Evolutionary conservation across 208 protist species (phyloP), one percentile per base, ranked within the genome.

Genomic region (Crithidia mellificae): DNA sequence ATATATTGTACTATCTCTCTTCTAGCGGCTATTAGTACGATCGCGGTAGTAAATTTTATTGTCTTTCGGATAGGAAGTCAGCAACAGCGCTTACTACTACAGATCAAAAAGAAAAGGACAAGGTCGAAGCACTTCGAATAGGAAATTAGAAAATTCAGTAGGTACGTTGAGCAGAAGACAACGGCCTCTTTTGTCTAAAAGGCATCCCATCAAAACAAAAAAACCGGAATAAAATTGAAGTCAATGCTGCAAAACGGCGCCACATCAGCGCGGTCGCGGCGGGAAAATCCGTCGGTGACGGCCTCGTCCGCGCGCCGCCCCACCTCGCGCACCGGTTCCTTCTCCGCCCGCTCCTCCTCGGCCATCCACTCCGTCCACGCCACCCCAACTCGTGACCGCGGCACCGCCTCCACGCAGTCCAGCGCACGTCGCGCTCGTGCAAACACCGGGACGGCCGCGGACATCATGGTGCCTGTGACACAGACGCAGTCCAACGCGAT

Each of bases 401-500:
- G 29, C 56, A 49, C 39, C 36, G 30, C 15, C 66, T 62, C 66
- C 20, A n/a, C n/a, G n/a, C n/a, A n/a, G n/a, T 12, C 36, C 36
- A 63, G 52, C 49, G 56, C 66, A 2, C 54, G 66, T 19, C 56
- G 66, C 6, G 46, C 20, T 19, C 50, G 66, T 38, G 44, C 41
- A 2, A 51, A 51, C 41, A 41, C 49, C 25, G 24, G 55, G 44
- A 38, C 43, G 15, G 65, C 50, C 0, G 24, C 29, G 0, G 20
- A 39, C 2, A 25, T 55, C 8, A 32, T 51, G 15, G n/a, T n/a
- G n/a, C n/a, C n/a, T n/a, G n/a, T n/a, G n/a, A n/a, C n/a, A n/a
- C n/a, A n/a, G n/a, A 34, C 32, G n/a, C 46, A 52, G 32, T 46
- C 62, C 11, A 92, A 87, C 54, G 85, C 87, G 12, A 91, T 93